These are phyloP conservation scores for Trametes hirsuta DNA, from an alignment of 1,284 basidiomycete species.

Conservation along the genomic window DNA sequence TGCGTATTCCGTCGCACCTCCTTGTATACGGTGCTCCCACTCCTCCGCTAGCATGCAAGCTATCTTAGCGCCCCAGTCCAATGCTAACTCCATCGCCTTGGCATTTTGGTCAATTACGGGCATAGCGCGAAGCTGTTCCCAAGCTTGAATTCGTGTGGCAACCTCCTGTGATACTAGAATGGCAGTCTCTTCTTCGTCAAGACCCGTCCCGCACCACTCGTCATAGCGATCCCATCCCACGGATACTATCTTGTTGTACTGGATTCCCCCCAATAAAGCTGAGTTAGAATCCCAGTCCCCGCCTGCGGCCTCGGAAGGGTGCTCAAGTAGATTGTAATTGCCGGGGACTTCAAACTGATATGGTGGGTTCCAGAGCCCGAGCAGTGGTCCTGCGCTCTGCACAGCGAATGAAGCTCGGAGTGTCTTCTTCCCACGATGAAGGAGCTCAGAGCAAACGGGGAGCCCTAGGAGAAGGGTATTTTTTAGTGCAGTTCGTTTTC, in stretches of 20 bases:
- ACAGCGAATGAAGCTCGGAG: not conserved
- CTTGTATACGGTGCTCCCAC: not conserved
- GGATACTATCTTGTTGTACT: not conserved
- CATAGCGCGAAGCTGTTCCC: not conserved
- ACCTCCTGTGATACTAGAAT: not conserved
- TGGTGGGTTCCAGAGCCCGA: not conserved
- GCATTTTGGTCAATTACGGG: not conserved
- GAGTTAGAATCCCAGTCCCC: not conserved
- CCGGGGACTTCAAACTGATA: not conserved
- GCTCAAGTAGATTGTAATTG: not conserved
- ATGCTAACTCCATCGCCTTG: not conserved
- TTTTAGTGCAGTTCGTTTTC: not conserved
- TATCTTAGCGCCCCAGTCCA: conserved; percentile 4
- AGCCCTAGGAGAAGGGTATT: not conserved
- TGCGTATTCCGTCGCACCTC: not conserved
- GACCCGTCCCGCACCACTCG: not conserved
- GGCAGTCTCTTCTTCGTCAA: not conserved
- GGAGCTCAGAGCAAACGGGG: not conserved
- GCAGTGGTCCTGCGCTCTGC: not conserved
- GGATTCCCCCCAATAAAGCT: not conserved
- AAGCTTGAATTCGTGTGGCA: not conserved
- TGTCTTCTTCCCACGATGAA: not conserved
- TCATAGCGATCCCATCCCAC: not conserved
- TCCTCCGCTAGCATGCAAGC: not conserved
- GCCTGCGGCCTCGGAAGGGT: not conserved